Evolutionary conservation across 73 alveolate species (phyloP), one percentile per base, ranked within the genome.

Genomic region (Paraurostyla sp.): DNA sequence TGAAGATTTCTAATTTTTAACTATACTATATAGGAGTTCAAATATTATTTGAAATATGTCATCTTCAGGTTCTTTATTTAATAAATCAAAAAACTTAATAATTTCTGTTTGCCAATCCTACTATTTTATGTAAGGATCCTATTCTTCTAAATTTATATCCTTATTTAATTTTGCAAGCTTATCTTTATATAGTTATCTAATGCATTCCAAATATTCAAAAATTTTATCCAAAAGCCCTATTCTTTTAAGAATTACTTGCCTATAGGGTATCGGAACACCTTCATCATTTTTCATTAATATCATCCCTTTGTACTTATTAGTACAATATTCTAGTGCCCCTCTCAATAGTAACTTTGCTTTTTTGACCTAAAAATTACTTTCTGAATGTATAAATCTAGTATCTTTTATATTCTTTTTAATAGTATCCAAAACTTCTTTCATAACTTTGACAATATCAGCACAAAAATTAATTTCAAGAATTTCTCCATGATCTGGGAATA

Each of bases 401-500:
- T n/a, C n/a, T n/a, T n/a, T n/a, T n/a, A n/a, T n/a, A n/a, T n/a
- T n/a, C n/a, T n/a, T n/a, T n/a, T n/a, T n/a, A n/a, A n/a, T n/a
- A n/a, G n/a, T n/a, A n/a, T n/a, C n/a, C n/a, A 33, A 7, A 1
- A 65, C 25, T 38, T 22, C 41, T 15, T 38, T 7, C 3, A 65
- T 33, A 6, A 15, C 20, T 38, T 65, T 15, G 60, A 65, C 41
- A 18, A 58, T 18, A 65, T 65, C 82, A 35, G 82, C 82, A 22
- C 82, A 65, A 65, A 65, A 18, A 38, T 65, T 65, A 16, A 65
- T 65, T 40, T 65, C 82, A 1, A 65, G 25, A 22, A 65, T 38
- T 65, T 65, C 82, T 18, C 41, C 56, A 40, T 65, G 13, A 65
- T 38, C 58, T 2, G 82, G 82, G 25, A 65, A 65, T 7, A 65